A percentile compares a stretch with the other conserved stretches of the same genome.
These are phyloP conservation scores for Ogataea pini DNA, from an alignment of 805 yeast genomes.

Conservation along the genomic window DNA sequence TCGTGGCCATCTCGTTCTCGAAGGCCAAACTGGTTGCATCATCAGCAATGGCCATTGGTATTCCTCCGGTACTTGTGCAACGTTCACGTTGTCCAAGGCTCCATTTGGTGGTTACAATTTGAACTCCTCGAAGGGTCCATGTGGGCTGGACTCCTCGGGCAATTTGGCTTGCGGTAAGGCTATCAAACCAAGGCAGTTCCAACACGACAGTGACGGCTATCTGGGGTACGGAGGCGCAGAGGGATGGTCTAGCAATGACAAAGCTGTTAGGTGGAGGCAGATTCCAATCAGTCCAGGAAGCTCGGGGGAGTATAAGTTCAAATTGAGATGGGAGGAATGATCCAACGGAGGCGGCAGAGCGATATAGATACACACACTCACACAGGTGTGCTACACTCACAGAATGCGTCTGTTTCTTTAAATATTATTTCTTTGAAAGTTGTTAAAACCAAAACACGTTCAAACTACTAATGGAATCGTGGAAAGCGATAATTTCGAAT, in stretches of 20 bases:
- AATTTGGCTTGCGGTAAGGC: constrained; percentile 34
- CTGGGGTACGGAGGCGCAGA: constrained; percentile 63
- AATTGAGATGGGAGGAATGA: constrained; percentile 35
- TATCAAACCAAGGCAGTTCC: constrained; percentile 56
- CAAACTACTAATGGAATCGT: too few species aligned
- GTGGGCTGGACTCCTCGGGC: constrained; percentile 48
- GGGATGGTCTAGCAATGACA: constrained; percentile 56
- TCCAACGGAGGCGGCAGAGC: background rate
- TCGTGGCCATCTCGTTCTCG: constrained; percentile 51
- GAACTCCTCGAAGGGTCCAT: constrained; percentile 70
- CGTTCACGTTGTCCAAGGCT: constrained; percentile 57
- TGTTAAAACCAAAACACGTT: too few species aligned
- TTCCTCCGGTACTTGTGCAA: constrained; percentile 81
- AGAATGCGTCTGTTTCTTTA: too few species aligned
- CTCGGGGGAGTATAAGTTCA: constrained; percentile 39
- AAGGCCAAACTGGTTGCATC: constrained; percentile 67
- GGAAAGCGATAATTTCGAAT: too few species aligned
- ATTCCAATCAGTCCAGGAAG: constrained; percentile 49
- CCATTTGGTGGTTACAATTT: constrained; percentile 74
- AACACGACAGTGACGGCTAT: constrained; percentile 44
- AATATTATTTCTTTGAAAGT: too few species aligned
- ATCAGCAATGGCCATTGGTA: constrained; percentile 89
- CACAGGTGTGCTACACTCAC: too few species aligned
- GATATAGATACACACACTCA: background rate
- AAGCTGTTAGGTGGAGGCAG: constrained; percentile 48